These are phyloP conservation scores for Microbotryomycetes sp. DNA, from an alignment of 1,284 basidiomycete species.

Conservation along the genomic window DNA sequence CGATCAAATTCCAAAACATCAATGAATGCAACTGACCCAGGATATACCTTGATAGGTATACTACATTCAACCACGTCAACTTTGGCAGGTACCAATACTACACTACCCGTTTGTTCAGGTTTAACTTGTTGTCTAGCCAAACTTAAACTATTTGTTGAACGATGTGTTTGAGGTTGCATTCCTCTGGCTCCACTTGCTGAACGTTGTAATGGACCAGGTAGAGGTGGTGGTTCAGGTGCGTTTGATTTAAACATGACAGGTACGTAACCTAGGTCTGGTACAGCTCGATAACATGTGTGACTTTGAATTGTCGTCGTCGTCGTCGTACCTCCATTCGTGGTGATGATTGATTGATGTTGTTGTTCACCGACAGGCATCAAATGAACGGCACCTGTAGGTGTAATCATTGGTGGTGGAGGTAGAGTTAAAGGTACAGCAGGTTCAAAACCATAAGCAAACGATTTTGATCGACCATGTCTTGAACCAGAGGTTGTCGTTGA, in stretches of 20 bases:
- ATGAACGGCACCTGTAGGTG: slow-evolving; percentile 35
- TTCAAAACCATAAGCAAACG: slow-evolving; percentile 36
- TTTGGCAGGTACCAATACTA: slow-evolving; percentile 53
- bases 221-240: slow-evolving; percentile 14
- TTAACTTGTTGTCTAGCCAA: slow-evolving; percentile 4
- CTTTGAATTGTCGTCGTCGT: slow-evolving; percentile 12
- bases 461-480: slow-evolving; percentile 33
- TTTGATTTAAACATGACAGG: slow-evolving; percentile 34
- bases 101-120: slow-evolving; percentile 33
- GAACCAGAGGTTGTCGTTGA: background rate
- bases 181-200: slow-evolving; percentile 21
- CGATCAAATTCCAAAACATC: background rate
- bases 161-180: background rate
- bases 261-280: slow-evolving; percentile 37
- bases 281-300: slow-evolving; percentile 36
- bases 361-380: slow-evolving; percentile 34
- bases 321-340: too few relatives aligned
- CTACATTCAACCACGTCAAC: slow-evolving; percentile 84
- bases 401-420: slow-evolving; percentile 25
- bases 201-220: slow-evolving; percentile 28
- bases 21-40: slow-evolving; percentile 44
- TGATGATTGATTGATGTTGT: too few relatives aligned
- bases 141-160: slow-evolving; percentile 4
- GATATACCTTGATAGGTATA: slow-evolving; percentile 78
- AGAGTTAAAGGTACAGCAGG: slow-evolving; percentile 31